Evolutionary conservation across 805 yeast species (phyloP).

Genomic region (Isabelozyma pseudorhagii): DNA sequence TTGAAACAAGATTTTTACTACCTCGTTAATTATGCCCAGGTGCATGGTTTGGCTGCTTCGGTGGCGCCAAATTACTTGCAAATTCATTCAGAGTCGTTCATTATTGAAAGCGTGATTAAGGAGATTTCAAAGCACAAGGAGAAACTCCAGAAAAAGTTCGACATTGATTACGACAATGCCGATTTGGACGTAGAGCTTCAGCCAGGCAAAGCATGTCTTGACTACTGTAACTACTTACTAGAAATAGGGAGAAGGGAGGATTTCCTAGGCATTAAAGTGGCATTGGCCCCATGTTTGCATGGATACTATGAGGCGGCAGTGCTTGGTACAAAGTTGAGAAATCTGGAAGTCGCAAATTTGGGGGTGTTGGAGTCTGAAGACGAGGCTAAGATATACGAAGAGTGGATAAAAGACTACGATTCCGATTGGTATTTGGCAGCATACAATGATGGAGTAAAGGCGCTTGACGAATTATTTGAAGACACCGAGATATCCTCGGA

Average conservation of each 20-base stretch:
- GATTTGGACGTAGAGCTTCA: constrained; percentile 42
- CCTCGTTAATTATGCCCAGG: constrained; percentile 62
- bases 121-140: constrained; percentile 58
- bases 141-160: constrained; percentile 40
- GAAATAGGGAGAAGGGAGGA: constrained; percentile 52
- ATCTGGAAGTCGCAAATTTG: constrained; percentile 5
- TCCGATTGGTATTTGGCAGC: constrained; percentile 58
- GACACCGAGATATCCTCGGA: constrained; percentile 31
- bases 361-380: constrained; percentile 17
- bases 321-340: constrained; percentile 21
- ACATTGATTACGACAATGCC: constrained; percentile 35
- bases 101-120: constrained; percentile 47
- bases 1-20: constrained; percentile 68
- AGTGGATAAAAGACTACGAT: constrained; percentile 64
- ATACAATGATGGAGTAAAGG: constrained; percentile 45
- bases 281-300: constrained; percentile 71
- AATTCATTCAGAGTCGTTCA: constrained; percentile 47
- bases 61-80: constrained; percentile 55
- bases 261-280: constrained; percentile 63
- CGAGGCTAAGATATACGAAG: constrained; percentile 29
- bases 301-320: constrained; percentile 64
- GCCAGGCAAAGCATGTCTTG: constrained; percentile 55
- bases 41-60: constrained; percentile 62
- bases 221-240: constrained; percentile 59
- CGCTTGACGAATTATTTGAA: constrained; percentile 43